Evolutionary conservation across 2,329 filamentous ascomycete genomes (phyloP).

Genomic region (Colletotrichum graminicola): DNA sequence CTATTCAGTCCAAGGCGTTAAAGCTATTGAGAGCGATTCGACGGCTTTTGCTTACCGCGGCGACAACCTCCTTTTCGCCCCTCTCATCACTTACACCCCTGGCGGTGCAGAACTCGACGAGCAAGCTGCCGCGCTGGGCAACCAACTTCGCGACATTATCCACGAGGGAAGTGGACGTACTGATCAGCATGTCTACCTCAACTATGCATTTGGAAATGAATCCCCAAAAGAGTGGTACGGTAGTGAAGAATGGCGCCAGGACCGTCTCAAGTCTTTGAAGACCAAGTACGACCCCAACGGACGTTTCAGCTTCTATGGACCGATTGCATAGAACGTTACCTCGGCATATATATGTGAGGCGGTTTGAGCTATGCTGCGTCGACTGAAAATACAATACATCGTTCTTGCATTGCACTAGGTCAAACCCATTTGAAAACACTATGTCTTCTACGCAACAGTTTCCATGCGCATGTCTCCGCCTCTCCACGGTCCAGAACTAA

Average conservation of each 20-base stretch:
- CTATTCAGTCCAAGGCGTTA: conserved; percentile 62
- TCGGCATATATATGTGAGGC: background rate
- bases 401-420: background rate
- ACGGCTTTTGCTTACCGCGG: conserved; percentile 61
- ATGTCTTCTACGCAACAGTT: background rate
- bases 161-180: conserved; percentile 50
- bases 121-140: conserved; percentile 52
- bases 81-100: conserved; percentile 54
- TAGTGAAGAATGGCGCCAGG: conserved; percentile 61
- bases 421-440: background rate
- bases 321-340: conserved; percentile 45
- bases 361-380: background rate
- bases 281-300: conserved; percentile 60
- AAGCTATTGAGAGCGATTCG: conserved; percentile 50
- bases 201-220: conserved; percentile 66
- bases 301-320: conserved; percentile 60
- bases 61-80: conserved; percentile 57
- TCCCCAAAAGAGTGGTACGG: conserved; percentile 59
- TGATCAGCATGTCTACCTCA: conserved; percentile 59
- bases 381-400: background rate
- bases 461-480: background rate
- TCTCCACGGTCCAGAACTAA: background rate
- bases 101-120: conserved; percentile 49
- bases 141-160: conserved; percentile 54
- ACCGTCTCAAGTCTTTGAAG: conserved; percentile 60